These are phyloP conservation scores for Maudiozyma bulderi DNA, from an alignment of 805 yeast genomes.

Conservation along the genomic window DNA sequence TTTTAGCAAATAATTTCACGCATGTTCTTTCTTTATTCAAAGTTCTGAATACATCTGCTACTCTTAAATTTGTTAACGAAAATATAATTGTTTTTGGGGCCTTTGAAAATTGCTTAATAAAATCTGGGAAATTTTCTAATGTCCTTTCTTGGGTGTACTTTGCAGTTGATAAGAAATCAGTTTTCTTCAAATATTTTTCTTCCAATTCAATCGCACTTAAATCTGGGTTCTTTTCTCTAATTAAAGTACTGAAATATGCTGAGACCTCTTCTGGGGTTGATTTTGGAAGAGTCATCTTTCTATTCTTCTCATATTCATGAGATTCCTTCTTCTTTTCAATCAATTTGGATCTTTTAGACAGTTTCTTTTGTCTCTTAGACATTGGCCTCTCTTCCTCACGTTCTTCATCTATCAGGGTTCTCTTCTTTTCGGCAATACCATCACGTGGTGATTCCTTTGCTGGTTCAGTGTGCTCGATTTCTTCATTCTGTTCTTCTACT, in stretches of 20 bases:
- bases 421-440: constrained; percentile 6
- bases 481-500: constrained; percentile 18
- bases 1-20: constrained; percentile 65
- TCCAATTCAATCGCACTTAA: constrained; percentile 67
- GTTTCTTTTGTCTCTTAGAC: constrained; percentile 27
- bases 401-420: constrained; percentile 7
- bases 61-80: constrained; percentile 76
- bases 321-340: constrained; percentile 56
- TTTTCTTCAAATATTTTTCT: constrained; percentile 50
- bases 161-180: constrained; percentile 52
- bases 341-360: constrained; percentile 32
- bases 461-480: not conserved
- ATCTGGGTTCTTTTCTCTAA: constrained; percentile 53
- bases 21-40: constrained; percentile 44
- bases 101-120: constrained; percentile 42
- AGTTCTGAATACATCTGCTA: constrained; percentile 74
- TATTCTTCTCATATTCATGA: constrained; percentile 53
- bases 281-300: constrained; percentile 46
- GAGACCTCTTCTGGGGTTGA: constrained; percentile 52
- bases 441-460: not conserved
- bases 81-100: constrained; percentile 36
- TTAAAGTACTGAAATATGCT: constrained; percentile 53
- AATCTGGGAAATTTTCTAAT: constrained; percentile 46
- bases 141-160: constrained; percentile 45
- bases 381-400: constrained; percentile 12